Conservation (phyloP, 139 green algal genomes). For the Desmodesmus armatus region DNA sequence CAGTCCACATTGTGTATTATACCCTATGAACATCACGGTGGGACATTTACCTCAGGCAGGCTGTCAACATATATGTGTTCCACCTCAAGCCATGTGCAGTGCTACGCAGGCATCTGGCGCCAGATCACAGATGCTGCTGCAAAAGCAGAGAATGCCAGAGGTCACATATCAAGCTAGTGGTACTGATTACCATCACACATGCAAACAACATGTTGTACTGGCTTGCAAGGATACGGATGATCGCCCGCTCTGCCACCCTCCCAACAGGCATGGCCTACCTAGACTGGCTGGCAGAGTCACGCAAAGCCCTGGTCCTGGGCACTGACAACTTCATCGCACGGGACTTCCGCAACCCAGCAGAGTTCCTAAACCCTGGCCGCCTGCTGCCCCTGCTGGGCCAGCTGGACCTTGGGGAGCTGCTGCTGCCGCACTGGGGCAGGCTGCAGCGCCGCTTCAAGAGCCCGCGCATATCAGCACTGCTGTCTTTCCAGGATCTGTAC, state of each 20-base stretch:
- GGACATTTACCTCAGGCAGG: too few relatives aligned
- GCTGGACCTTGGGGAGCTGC: constrained; percentile 73
- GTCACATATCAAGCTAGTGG: too few relatives aligned
- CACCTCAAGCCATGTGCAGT: too few relatives aligned
- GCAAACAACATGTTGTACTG: not conserved
- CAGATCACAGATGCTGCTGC: too few relatives aligned
- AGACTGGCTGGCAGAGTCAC: constrained; percentile 62
- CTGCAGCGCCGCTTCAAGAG: constrained; percentile 77
- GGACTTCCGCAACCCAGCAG: constrained; percentile 63
- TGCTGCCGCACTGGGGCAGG: constrained; percentile 55
- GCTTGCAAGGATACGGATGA: not conserved
- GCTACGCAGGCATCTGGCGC: too few relatives aligned
- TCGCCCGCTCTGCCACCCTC: not conserved
- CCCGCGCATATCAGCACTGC: constrained; percentile 68
- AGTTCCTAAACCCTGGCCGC: constrained; percentile 58
- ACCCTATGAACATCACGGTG: too few relatives aligned
- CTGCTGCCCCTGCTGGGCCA: constrained; percentile 74
- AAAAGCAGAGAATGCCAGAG: too few relatives aligned
- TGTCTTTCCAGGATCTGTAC: constrained; percentile 92
- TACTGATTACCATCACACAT: not conserved
- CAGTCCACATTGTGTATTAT: too few relatives aligned
- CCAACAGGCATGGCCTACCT: constrained; percentile 59
- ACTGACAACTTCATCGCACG: constrained; percentile 81
- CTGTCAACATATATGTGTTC: too few relatives aligned
- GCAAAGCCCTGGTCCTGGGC: constrained; percentile 63